Conservation (phyloP, 768 basidiomycete species). For the Pilatotrama ljubarskyi region DNA sequence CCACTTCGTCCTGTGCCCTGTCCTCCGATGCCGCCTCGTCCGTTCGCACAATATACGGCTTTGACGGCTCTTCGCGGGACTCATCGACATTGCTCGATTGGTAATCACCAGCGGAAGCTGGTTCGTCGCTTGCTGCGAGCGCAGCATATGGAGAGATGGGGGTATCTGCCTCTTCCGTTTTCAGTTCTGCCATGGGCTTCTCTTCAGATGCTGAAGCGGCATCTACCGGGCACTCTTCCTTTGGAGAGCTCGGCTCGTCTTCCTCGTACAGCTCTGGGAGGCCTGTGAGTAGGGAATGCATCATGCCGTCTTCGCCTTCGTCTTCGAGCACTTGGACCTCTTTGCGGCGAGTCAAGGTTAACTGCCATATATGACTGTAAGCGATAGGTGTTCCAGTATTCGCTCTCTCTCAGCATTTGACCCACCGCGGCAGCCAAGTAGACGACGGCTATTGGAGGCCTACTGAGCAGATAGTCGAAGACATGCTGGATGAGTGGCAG, state of each 20-base stretch:
- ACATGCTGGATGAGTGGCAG: constrained; percentile 88
- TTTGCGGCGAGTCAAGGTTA: constrained; percentile 70
- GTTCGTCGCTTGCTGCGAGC: too few relatives aligned
- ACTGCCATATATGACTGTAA: constrained; percentile 41
- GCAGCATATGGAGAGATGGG: not conserved
- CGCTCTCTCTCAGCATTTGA: constrained; percentile 15
- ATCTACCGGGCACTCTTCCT: constrained; percentile 2
- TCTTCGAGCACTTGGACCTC: constrained; percentile 61
- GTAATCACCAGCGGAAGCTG: too few relatives aligned
- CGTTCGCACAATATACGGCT: too few relatives aligned
- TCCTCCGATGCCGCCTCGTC: too few relatives aligned
- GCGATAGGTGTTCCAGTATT: not conserved
- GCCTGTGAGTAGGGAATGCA: constrained; percentile 71
- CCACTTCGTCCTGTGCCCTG: too few relatives aligned
- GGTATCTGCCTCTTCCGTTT: not conserved
- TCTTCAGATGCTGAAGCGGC: not conserved
- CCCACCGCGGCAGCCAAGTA: constrained; percentile 84
- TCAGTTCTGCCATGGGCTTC: not conserved
- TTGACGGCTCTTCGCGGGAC: too few relatives aligned
- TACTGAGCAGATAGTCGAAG: constrained; percentile 84
- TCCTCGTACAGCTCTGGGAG: constrained; percentile 60
- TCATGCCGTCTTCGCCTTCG: constrained; percentile 80
- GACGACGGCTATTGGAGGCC: constrained; percentile 78
- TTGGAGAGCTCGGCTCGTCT: constrained; percentile 15
- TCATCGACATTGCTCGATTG: too few relatives aligned